Base-by-base conservation (phyloP, 1,284 basidiomycete species). In the Trichosporon sp. region DNA sequence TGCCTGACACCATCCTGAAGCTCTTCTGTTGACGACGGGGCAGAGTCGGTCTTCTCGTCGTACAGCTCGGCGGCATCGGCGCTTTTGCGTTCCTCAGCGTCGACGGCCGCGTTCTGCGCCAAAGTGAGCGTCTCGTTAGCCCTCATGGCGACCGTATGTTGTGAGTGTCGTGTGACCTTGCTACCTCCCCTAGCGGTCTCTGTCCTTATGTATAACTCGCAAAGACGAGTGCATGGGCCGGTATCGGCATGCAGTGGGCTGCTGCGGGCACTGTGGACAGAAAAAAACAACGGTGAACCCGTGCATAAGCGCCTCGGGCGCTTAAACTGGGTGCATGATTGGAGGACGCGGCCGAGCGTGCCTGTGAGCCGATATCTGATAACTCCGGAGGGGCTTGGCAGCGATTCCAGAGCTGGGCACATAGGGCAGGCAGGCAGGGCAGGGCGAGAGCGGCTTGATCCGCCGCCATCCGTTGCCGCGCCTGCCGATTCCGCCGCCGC, bases 1-100 rank as follows among this genome's bases (percentile, higher is more conserved):
- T 76, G 73, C 51, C 66, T 66, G 3, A 81, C 81, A 72, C 81
- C 80, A 32, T 70, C 69, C 64, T 81, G 81, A 12, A 71, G 16
- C 68, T 66, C 67, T 51, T 71, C 35, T 65, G 54, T 11, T 40
- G 35, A 56, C 10, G 32, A 26, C 61, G 31, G 35, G 4, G 32
- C 56, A n/a, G 37, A 4, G 26, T 26, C 66, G 65, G 8, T 37
- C 65, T 68, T 69, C 16, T 43, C 61, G 14, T 43, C 64, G 21
- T 10, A 12, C n/a, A 31, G 26, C 21, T 48, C 65, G 37, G 26
- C 26, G 26, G 65, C 6, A 2, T 26, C 21, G 26, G 40, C 32
- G 26, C n/a, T 64, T 19, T 63, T n/a, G 63, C n/a, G 66, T 21
- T 51, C 10, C 54, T 43, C 63, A 19, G 16, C 43, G 16, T 46